phyloP scores from a whole-genome alignment of 2,329 filamentous ascomycete species.

The Teratosphaeria epicoccoides region DNA sequence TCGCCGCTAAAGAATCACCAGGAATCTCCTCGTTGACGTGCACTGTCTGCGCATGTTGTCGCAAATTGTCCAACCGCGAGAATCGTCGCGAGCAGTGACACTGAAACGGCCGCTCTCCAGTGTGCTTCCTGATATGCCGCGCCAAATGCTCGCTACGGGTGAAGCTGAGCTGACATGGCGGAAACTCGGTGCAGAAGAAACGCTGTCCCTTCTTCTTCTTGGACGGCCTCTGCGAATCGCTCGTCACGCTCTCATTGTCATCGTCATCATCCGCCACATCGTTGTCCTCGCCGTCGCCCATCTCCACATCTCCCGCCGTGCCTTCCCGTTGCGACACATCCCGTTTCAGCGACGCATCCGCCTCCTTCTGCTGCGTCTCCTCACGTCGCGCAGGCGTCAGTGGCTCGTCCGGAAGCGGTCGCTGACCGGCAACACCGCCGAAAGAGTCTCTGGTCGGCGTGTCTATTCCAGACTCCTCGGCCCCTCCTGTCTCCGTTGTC shows the following conservation, averaged over 20 bases:
- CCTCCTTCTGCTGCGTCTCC: constrained; percentile 6
- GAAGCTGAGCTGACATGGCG: constrained; percentile 88
- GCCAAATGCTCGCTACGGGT: constrained; percentile 92
- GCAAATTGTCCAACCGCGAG: constrained; percentile 84
- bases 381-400: constrained; percentile 9
- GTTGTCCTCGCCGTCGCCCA: constrained; percentile 63
- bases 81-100: constrained; percentile 92
- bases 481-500: constrained; percentile 22
- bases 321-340: constrained; percentile 51
- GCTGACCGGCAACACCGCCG: constrained; percentile 36
- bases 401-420: constrained; percentile 30
- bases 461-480: constrained; percentile 36
- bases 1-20: constrained; percentile 82
- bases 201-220: constrained; percentile 97
- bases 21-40: constrained; percentile 97
- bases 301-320: constrained; percentile 52
- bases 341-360: constrained; percentile 35
- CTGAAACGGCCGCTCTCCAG: constrained; percentile 89
- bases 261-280: constrained; percentile 53
- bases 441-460: constrained; percentile 54
- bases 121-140: constrained; percentile 95
- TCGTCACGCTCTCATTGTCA: constrained; percentile 40
- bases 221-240: constrained; percentile 58
- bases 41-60: constrained; percentile 94
- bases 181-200: constrained; percentile 93